Evolutionary conservation across 805 yeast genomes (phyloP).

Genomic region (Wickerhamomyces bovis): DNA sequence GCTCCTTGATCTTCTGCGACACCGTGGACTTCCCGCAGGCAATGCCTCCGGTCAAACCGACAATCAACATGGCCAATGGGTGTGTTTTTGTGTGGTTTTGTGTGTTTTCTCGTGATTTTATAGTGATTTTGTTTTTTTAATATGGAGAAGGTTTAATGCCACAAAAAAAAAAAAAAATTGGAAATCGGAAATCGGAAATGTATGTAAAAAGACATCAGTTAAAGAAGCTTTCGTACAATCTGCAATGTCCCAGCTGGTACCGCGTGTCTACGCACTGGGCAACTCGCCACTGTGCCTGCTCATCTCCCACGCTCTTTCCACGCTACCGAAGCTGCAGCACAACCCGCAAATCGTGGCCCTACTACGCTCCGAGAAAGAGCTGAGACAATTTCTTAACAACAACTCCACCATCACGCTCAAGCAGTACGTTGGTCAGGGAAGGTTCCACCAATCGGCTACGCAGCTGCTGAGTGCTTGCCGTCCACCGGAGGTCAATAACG

Average conservation of each 20-base stretch:
- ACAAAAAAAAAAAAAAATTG: background rate
- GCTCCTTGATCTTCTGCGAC: constrained; percentile 48
- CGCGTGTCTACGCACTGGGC: constrained; percentile 38
- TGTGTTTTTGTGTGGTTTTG: background rate
- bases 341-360: constrained; percentile 37
- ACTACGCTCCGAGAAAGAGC: constrained; percentile 35
- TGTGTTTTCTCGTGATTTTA: no score
- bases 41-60: constrained; percentile 97
- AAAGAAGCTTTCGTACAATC: background rate
- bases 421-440: constrained; percentile 4
- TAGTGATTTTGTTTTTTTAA: no score
- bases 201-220: no score
- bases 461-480: constrained; percentile 20
- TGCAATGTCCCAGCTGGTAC: constrained; percentile 6
- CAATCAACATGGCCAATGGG: constrained; percentile 62
- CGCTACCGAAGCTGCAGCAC: constrained; percentile 30
- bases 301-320: constrained; percentile 34
- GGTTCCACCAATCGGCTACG: constrained; percentile 1
- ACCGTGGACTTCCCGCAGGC: constrained; percentile 97
- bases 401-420: constrained; percentile 32
- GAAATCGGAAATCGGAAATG: no score
- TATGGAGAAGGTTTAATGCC: no score
- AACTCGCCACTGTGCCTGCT: constrained; percentile 38
- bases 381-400: constrained; percentile 33
- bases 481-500: constrained; percentile 20